phyloP scores from a whole-genome alignment of 108 stramenopile genomes.

The Nannochloropsis gaditana region DNA sequence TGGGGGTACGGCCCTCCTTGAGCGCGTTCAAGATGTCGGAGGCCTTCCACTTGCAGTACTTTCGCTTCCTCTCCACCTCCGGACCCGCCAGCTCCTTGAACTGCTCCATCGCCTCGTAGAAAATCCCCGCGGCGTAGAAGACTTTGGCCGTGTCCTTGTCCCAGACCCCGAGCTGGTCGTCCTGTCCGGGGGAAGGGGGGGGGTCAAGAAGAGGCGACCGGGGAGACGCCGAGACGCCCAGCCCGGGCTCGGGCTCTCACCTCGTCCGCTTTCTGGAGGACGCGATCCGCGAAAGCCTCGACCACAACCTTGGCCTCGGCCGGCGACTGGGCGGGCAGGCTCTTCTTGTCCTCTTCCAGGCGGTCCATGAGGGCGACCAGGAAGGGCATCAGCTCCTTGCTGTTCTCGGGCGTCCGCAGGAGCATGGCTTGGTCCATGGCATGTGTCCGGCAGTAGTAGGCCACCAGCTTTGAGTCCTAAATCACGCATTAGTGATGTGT shows the following conservation, averaged over 20 bases:
- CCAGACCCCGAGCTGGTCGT: constrained; percentile 51
- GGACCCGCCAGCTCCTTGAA: constrained; percentile 41
- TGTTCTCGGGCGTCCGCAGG: constrained; percentile 31
- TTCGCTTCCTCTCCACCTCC: constrained; percentile 33
- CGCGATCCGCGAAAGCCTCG: constrained; percentile 30
- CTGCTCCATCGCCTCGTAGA: constrained; percentile 51
- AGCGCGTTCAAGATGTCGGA: constrained; percentile 45
- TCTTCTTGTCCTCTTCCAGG: constrained; percentile 48
- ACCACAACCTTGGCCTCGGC: constrained; percentile 35
- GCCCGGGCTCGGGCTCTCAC: background rate
- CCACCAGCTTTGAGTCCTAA: constrained; percentile 45
- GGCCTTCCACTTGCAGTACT: constrained; percentile 54
- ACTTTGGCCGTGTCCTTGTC: constrained; percentile 48
- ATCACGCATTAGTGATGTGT: background rate
- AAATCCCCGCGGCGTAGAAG: constrained; percentile 50
- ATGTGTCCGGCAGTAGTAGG: constrained; percentile 51
- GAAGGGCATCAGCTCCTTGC: constrained; percentile 40
- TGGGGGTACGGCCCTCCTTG: constrained; percentile 46
- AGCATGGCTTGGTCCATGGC: constrained; percentile 49
- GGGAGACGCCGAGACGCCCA: background rate
- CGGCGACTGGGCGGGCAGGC: constrained; percentile 21
- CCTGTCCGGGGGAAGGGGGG: background rate
- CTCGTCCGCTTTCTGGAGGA: constrained; percentile 44
- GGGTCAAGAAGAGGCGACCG: background rate
- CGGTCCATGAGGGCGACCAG: constrained; percentile 35